Base-by-base conservation (phyloP, 305 asterid species). In the Petunia hybrid region DNA sequence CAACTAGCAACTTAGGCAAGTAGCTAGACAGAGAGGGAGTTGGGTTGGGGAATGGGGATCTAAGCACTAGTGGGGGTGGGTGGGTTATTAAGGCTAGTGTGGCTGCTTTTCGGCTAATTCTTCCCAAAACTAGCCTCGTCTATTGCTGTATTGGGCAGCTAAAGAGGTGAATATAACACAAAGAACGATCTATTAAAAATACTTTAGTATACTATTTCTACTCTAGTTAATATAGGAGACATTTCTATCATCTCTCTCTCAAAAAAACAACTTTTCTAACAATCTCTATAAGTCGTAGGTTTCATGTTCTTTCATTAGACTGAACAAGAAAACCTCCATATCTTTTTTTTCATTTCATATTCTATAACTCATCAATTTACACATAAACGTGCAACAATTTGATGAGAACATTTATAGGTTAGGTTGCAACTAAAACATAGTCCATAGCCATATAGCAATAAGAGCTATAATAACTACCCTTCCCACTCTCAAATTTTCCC, bases 231-330 rank as follows among this genome's bases (percentile, higher is more conserved):
- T 63, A 39, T 41, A 46, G 78, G 22, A 78, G 2, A 73, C 56
- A 38, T 16, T 55, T 79, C 82, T 46, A 48, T 71, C 80, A 65
- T 65, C 76, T 57, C 82, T 61, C 36, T n/a, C 69, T 63, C 13
- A 22, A 4, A 5, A 41, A 55, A 67, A 10, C 42, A 71, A 55
- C 62, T 55, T 74, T 68, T 60, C 8, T 39, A 81, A 80, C 80
- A 62, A 45, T 74, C 78, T 80, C 74, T 76, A 80, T 63, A 65
- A 77, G 81, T 78, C 82, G 77, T 81, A 84, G 82, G 81, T 84
- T 84, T 73, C 87, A 63, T 81, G 77, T 77, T 62, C 70, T 63
- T 84, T 51, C 62, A 51, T 13, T 70, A 40, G 6, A 62, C 56
- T 51, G 35, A 12, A 1, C 35, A 40, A 8, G 6, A 4, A 63